Evolutionary conservation across 2,329 filamentous ascomycete genomes (phyloP), one percentile per base, ranked within the genome.

Genomic region (Claviceps fusiformis): DNA sequence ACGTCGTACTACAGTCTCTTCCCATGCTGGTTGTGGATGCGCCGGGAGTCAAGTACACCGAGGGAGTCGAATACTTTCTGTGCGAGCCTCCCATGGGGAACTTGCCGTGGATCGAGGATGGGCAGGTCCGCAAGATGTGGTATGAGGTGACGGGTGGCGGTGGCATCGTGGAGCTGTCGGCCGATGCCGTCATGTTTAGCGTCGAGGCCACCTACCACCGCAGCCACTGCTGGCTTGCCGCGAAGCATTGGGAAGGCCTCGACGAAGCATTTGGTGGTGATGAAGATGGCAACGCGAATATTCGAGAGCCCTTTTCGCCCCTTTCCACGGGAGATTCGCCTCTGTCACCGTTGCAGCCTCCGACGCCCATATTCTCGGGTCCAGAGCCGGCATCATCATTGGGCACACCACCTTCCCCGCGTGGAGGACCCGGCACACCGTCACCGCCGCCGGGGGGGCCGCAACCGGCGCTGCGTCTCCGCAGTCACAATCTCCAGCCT

Each of bases 41-140:
- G 0, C 85, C 86, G 0, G 83, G 79, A 10, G 71, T 91, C 48
- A 78, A 77, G 54, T 83, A 78, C 65, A 85, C 81, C 0, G 80
- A 89, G 52, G 83, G 80, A 1, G 85, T 89, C 2, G 88, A 92
- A 67, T 89, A 92, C 70, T 93, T 92, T 72, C 74, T 92, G 33
- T 91, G 87, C 67, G 78, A 89, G 64, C 81, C 86, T 4, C 84
- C 87, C 0, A 80, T 86, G 63, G 85, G 84, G 19, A 83, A 83
- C 54, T 75, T 82, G 0, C 87, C 88, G 0, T 93, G 88, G 88
- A 75, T 83, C 54, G 85, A 86, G 54, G 79, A 80, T 43, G 74
- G 76, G 39, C 73, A 81, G 50, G 78, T 85, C 15, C 78, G 80
- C 61, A 83, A 82, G 71, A 81, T 82, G 63, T 89, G 86, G 86